Conservation (phyloP, 768 basidiomycete species). For the Boletus subparvulus region DNA sequence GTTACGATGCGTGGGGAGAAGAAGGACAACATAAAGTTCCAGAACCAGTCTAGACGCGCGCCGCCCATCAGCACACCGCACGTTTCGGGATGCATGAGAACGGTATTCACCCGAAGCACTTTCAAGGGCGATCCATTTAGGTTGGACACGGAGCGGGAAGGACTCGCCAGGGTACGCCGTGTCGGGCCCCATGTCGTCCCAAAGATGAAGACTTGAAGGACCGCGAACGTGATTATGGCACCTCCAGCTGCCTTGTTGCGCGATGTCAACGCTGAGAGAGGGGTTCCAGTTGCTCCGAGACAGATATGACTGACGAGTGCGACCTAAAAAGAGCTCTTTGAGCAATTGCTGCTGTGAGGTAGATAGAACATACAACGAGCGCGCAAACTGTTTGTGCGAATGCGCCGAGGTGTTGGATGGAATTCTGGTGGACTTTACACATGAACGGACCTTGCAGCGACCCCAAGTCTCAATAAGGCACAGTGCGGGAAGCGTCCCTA, state of each 20-base stretch:
- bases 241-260: conserved; percentile 63
- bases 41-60: conserved; percentile 50
- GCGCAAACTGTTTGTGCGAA: conserved; percentile 59
- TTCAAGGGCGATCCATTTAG: conserved; percentile 77
- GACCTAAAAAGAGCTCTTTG: conserved; percentile 40
- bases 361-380: conserved; percentile 46
- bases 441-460: conserved; percentile 53
- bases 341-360: not conserved
- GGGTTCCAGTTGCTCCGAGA: conserved; percentile 54
- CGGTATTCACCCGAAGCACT: conserved; percentile 47
- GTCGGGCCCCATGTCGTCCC: conserved; percentile 67
- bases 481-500: conserved; percentile 69
- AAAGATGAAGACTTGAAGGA: conserved; percentile 73
- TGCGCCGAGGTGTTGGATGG: conserved; percentile 45
- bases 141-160: conserved; percentile 77
- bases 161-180: conserved; percentile 78
- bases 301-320: conserved; percentile 71
- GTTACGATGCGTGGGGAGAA: conserved; percentile 67
- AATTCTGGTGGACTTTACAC: not conserved
- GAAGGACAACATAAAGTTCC: conserved; percentile 76
- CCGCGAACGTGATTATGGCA: conserved; percentile 69
- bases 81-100: not conserved
- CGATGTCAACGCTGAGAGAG: conserved; percentile 45
- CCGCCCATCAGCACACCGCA: conserved; percentile 5
- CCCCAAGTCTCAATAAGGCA: conserved; percentile 71